These are phyloP conservation scores for Fusarium globosum DNA, from an alignment of 2,329 filamentous ascomycete genomes.

Conservation along the genomic window DNA sequence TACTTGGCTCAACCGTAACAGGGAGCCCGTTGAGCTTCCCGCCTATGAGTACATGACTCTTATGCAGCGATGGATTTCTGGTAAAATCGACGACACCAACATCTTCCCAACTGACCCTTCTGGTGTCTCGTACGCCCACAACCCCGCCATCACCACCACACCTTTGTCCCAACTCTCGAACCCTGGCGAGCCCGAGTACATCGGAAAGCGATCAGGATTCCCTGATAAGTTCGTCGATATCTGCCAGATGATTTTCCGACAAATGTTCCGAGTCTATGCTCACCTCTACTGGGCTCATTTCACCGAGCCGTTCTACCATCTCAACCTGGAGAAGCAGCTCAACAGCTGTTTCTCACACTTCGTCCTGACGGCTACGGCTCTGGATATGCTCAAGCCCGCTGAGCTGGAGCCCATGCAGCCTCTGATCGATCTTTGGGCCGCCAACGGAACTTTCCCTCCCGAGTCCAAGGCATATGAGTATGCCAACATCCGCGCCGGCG, in stretches of 20 bases:
- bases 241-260: conserved; percentile 93
- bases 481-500: conserved; percentile 70
- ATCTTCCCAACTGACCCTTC: conserved; percentile 91
- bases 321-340: conserved; percentile 82
- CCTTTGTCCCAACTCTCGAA: conserved; percentile 72
- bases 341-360: conserved; percentile 93
- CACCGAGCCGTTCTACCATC: conserved; percentile 83
- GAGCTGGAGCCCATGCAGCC: conserved; percentile 97
- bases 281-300: conserved; percentile 99
- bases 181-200: conserved; percentile 75
- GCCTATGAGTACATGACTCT: conserved; percentile 94
- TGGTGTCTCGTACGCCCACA: conserved; percentile 73
- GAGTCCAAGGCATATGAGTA: conserved; percentile 76
- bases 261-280: conserved; percentile 98
- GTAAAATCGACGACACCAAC: conserved; percentile 89
- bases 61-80: conserved; percentile 96
- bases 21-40: conserved; percentile 90
- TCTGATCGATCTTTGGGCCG: conserved; percentile 90
- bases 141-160: conserved; percentile 67
- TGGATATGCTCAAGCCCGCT: conserved; percentile 86
- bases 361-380: conserved; percentile 80
- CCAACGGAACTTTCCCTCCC: conserved; percentile 86
- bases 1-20: conserved; percentile 92
- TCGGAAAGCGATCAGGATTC: conserved; percentile 93
- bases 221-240: conserved; percentile 89